These are phyloP conservation scores for Celoporthe dispersa DNA, from an alignment of 2,329 filamentous ascomycete species.

Conservation along the genomic window DNA sequence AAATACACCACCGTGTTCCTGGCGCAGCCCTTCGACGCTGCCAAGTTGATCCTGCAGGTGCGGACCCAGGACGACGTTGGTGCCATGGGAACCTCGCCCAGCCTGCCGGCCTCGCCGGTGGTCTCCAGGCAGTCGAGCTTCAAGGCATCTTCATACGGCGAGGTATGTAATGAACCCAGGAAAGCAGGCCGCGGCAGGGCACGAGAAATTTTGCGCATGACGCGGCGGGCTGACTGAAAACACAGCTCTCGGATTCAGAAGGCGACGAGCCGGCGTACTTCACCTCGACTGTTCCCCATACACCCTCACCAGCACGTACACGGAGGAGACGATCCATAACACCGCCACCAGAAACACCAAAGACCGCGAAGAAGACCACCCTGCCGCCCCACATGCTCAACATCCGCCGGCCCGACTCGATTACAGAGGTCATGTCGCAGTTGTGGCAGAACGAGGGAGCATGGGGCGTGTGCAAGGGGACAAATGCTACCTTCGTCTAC, in stretches of 20 bases:
- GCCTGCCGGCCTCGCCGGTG: slow-evolving; percentile 7
- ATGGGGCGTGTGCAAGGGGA: slow-evolving; percentile 93
- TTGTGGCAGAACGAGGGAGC: slow-evolving; percentile 88
- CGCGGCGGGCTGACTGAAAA: not conserved
- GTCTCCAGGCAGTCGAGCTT: slow-evolving; percentile 28
- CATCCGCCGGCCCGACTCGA: slow-evolving; percentile 76
- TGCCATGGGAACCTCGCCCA: slow-evolving; percentile 37
- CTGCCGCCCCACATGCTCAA: slow-evolving; percentile 64
- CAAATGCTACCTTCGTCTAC: slow-evolving; percentile 92
- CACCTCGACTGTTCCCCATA: slow-evolving; percentile 64
- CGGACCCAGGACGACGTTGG: slow-evolving; percentile 59
- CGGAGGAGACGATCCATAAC: slow-evolving; percentile 40
- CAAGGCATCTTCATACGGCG: slow-evolving; percentile 34
- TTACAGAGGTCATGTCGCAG: slow-evolving; percentile 84
- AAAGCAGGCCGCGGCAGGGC: not conserved
- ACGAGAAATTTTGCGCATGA: not conserved
- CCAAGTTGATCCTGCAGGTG: slow-evolving; percentile 89
- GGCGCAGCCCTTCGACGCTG: slow-evolving; percentile 95
- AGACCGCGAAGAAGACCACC: slow-evolving; percentile 41
- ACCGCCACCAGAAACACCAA: slow-evolving; percentile 40
- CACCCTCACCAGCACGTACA: slow-evolving; percentile 52
- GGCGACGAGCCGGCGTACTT: slow-evolving; percentile 85
- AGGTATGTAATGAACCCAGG: slow-evolving; percentile 32
- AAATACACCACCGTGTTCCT: slow-evolving; percentile 89
- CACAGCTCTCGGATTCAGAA: slow-evolving; percentile 64